phyloP scores from a whole-genome alignment of 495 filamentous ascomycete species.

The Lophiotrema nucula region DNA sequence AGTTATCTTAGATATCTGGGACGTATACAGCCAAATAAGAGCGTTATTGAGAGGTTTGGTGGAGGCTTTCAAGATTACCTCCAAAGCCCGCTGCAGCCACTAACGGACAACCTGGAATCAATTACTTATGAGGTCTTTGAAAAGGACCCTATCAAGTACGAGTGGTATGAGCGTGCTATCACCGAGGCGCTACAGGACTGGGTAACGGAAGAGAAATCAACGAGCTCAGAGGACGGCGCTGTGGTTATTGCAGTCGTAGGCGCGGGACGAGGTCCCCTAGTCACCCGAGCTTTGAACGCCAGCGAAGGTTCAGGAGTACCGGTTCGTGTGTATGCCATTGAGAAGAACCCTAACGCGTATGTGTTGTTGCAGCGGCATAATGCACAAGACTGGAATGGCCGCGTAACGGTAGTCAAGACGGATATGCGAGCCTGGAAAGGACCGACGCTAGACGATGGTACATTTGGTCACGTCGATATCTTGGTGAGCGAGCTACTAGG shows the following conservation, averaged over 20 bases:
- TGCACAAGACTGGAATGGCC: constrained; percentile 66
- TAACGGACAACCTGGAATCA: constrained; percentile 94
- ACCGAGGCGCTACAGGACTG: constrained; percentile 79
- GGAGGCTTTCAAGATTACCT: constrained; percentile 89
- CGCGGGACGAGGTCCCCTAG: constrained; percentile 85
- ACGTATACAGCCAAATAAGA: constrained; percentile 68
- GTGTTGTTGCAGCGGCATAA: constrained; percentile 89
- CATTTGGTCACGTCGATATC: constrained; percentile 76
- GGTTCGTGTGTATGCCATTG: constrained; percentile 85
- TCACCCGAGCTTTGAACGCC: constrained; percentile 78
- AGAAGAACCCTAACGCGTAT: constrained; percentile 98
- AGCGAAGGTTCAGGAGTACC: constrained; percentile 70
- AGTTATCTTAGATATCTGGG: constrained; percentile 83
- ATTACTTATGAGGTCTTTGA: constrained; percentile 99
- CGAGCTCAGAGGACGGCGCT: constrained; percentile 60
- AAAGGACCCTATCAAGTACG: constrained; percentile 96
- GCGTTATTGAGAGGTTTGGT: constrained; percentile 66
- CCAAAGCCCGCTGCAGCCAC: constrained; percentile 88
- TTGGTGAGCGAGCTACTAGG: constrained; percentile 90
- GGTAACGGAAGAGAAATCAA: constrained; percentile 65
- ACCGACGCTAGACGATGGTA: constrained; percentile 44
- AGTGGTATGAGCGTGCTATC: constrained; percentile 88
- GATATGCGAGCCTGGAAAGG: constrained; percentile 98
- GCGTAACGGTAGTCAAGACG: constrained; percentile 83
- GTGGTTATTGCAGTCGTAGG: constrained; percentile 90